Evolutionary conservation across 768 basidiomycete species (phyloP), one percentile per base, ranked within the genome.

Genomic region (Trametes cubensis): DNA sequence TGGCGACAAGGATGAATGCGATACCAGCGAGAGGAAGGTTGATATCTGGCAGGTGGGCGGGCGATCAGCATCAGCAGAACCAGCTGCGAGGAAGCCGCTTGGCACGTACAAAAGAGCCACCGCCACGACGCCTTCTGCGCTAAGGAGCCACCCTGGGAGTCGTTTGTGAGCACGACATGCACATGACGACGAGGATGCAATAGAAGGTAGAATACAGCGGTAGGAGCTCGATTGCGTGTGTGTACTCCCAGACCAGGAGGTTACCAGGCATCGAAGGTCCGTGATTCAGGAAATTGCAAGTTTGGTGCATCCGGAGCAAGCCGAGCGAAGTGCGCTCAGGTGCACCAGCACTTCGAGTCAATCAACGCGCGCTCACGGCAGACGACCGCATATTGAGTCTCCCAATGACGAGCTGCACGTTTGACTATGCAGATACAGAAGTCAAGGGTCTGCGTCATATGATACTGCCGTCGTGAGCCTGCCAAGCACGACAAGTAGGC

Each of bases 1-100:
- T 11, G 18, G 54, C 48, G 15, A 66, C 65, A 26, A 66, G 61
- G 2, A 46, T 10, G 38, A 66, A 66, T 2, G 65, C 51, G 11
- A 60, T 39, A 1, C 65, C 65, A 3, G 58, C 47, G n/a, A 66
- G 26, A 4, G 77, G 76, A 10, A 78, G 64, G 52, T 77, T 78
- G 17, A 78, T 58, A 64, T 75, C 77, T 78, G 49, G 1, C 47
- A 6, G 34, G 34, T 21, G 6, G 26, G 3, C 2, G 6, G 26
- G 3, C 2, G 10, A 28, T 28, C 21, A 3, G 11, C 7, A 28
- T 51, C 18, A 57, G 49, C 7, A 21, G 14, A 44, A 7, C 5
- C n/a, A 21, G 15, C 1, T 13, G 8, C 34, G 8, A 26, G n/a
- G 21, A 21, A 34, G 23, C 53, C 38, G 42, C 3, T 6, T 14